Percentiles rank a stretch among this genome's conserved stretches.
Evolutionary conservation across 208 protist species (phyloP).

Genomic region (Trypanosoma brucei): DNA sequence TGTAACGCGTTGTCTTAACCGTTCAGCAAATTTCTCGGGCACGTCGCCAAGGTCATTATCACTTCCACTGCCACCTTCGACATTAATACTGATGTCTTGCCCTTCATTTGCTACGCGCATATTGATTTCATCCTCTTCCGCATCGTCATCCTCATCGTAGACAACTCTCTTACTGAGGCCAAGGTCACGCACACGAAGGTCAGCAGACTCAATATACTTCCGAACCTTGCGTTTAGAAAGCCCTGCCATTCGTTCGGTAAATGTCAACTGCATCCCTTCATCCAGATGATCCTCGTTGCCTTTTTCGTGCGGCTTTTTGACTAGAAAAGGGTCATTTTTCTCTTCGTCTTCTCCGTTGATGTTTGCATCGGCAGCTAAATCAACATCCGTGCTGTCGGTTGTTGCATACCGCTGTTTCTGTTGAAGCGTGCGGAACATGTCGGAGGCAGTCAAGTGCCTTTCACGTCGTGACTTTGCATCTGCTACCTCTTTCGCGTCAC

Average conservation of each 20-base stretch:
- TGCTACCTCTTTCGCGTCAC: slow-evolving; percentile 14
- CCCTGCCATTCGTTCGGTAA: slow-evolving; percentile 79
- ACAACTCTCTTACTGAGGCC: slow-evolving; percentile 64
- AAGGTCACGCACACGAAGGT: slow-evolving; percentile 78
- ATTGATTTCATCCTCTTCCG: slow-evolving; percentile 32
- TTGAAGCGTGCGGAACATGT: slow-evolving; percentile 83
- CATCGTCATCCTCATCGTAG: slow-evolving; percentile 62
- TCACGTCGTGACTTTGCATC: slow-evolving; percentile 61
- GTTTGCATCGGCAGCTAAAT: slow-evolving; percentile 28
- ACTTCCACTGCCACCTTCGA: slow-evolving; percentile 3
- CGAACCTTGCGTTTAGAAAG: slow-evolving; percentile 84
- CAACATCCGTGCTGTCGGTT: slow-evolving; percentile 22
- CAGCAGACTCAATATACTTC: slow-evolving; percentile 70
- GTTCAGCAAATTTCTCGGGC: slow-evolving; percentile 36
- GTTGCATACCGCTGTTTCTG: slow-evolving; percentile 70
- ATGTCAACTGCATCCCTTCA: slow-evolving; percentile 37
- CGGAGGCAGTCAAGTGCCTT: slow-evolving; percentile 74
- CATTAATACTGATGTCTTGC: slow-evolving; percentile 1
- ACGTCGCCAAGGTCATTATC: slow-evolving; percentile 5
- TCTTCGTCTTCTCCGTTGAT: slow-evolving; percentile 39
- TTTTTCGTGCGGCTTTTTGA: background rate
- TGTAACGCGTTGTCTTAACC: slow-evolving; percentile 51
- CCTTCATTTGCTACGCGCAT: background rate
- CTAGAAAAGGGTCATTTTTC: slow-evolving; percentile 14
- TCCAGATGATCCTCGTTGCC: slow-evolving; percentile 1